These are phyloP conservation scores for Beta vulgaris DNA, from an alignment of 148 eudicot species.

Conservation along the genomic window DNA sequence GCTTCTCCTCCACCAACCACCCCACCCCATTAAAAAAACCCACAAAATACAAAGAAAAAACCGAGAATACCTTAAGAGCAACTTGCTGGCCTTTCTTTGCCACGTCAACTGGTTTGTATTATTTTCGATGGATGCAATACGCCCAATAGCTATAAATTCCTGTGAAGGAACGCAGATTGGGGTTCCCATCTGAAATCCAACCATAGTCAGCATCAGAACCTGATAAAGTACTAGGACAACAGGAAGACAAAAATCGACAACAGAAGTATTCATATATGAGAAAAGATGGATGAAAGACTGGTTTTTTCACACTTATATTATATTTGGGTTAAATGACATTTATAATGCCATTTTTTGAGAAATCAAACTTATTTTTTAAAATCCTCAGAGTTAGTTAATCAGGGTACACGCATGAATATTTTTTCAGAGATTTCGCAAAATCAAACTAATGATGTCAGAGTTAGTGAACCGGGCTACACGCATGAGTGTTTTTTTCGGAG, in stretches of 20 bases:
- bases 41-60: not conserved
- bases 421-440: no score
- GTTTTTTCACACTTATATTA: not conserved
- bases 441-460: no score
- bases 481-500: no score
- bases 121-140: conserved; percentile 74
- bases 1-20: no score
- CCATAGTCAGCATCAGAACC: conserved; percentile 13
- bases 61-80: conserved; percentile 68
- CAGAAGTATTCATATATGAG: not conserved
- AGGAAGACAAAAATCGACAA: not conserved
- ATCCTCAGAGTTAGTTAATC: no score
- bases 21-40: not conserved
- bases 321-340: no score
- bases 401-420: no score
- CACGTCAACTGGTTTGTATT: conserved; percentile 65
- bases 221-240: not conserved
- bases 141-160: conserved; percentile 74
- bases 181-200: conserved; percentile 68
- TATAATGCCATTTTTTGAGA: no score
- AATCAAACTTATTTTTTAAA: no score
- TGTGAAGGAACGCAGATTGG: conserved; percentile 76
- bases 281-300: not conserved
- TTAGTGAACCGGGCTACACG: no score
- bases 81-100: conserved; percentile 85